phyloP scores from a whole-genome alignment of 2,329 filamentous ascomycete genomes.

The Alternaria dauci region DNA sequence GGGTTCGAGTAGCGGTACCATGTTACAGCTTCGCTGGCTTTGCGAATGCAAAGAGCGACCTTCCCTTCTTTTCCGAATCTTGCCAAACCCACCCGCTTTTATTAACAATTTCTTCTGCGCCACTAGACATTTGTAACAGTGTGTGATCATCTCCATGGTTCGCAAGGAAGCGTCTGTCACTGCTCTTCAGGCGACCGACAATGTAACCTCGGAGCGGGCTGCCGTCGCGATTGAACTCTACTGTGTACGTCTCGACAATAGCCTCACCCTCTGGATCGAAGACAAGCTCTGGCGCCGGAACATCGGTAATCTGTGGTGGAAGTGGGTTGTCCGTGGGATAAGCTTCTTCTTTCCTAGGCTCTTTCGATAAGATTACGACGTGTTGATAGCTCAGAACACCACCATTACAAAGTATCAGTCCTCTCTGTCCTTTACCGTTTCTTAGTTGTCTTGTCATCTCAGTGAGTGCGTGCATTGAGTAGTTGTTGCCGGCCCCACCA shows the following conservation, averaged over 20 bases:
- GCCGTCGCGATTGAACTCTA: conserved; percentile 64
- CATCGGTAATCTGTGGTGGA: conserved; percentile 53
- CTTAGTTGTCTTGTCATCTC: conserved; percentile 59
- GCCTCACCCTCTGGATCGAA: conserved; percentile 60
- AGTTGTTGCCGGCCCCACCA: conserved; percentile 75
- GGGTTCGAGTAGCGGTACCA: too few relatives aligned
- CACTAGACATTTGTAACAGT: conserved; percentile 56
- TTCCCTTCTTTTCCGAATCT: conserved; percentile 37
- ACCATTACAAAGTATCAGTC: conserved; percentile 71
- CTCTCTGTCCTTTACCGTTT: conserved; percentile 56
- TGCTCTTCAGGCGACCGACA: conserved; percentile 60
- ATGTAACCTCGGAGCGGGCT: conserved; percentile 59
- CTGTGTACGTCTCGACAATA: conserved; percentile 68
- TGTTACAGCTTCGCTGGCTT: conserved; percentile 27
- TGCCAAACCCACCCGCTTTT: conserved; percentile 56
- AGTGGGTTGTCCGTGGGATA: conserved; percentile 62
- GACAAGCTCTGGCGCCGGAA: conserved; percentile 48
- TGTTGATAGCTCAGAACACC: conserved; percentile 72
- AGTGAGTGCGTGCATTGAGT: conserved; percentile 68
- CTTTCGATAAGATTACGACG: conserved; percentile 64
- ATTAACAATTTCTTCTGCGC: conserved; percentile 59
- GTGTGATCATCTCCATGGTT: conserved; percentile 64
- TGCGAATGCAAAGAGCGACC: conserved; percentile 42
- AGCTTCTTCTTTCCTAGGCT: conserved; percentile 50
- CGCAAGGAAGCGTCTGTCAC: conserved; percentile 62